These are phyloP conservation scores for Serendipita sp. DNA, from an alignment of 768 basidiomycete genomes.

Conservation along the genomic window DNA sequence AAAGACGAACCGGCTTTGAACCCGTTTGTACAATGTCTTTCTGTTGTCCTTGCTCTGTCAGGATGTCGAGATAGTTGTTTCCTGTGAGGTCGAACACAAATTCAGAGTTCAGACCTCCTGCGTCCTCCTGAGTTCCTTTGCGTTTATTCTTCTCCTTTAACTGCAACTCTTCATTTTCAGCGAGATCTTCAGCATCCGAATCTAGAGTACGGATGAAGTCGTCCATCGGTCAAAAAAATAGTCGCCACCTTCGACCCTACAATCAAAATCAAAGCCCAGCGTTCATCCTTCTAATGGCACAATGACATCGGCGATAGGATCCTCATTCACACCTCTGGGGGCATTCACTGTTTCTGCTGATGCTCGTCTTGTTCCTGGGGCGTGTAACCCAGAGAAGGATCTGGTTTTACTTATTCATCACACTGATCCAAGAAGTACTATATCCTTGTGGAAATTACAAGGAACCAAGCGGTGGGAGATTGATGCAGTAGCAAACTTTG, in stretches of 20 bases:
- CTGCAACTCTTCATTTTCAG: constrained; percentile 12
- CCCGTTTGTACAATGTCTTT: constrained; percentile 46
- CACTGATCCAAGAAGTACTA: not conserved
- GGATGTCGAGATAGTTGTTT: constrained; percentile 46
- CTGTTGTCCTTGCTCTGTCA: constrained; percentile 25
- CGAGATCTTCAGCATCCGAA: constrained; percentile 48
- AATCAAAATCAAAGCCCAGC: not conserved
- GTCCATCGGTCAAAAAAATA: constrained; percentile 14
- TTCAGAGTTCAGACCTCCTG: constrained; percentile 54
- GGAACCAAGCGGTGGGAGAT: constrained; percentile 1
- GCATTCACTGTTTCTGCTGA: not conserved
- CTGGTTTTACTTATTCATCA: not conserved
- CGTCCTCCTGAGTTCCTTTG: constrained; percentile 27
- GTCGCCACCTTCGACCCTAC: not conserved
- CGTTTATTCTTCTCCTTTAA: constrained; percentile 13
- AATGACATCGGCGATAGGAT: not conserved
- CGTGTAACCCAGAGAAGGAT: constrained; percentile 3
- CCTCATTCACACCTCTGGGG: not conserved
- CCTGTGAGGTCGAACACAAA: constrained; percentile 68
- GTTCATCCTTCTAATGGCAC: not conserved
- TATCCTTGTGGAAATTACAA: not conserved
- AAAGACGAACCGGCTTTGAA: constrained; percentile 37
- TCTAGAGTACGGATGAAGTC: constrained; percentile 78
- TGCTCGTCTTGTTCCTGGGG: not conserved
- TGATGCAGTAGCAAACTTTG: not conserved